phyloP scores from a whole-genome alignment of 1,284 basidiomycete species.

The Psilocybe mexicana region DNA sequence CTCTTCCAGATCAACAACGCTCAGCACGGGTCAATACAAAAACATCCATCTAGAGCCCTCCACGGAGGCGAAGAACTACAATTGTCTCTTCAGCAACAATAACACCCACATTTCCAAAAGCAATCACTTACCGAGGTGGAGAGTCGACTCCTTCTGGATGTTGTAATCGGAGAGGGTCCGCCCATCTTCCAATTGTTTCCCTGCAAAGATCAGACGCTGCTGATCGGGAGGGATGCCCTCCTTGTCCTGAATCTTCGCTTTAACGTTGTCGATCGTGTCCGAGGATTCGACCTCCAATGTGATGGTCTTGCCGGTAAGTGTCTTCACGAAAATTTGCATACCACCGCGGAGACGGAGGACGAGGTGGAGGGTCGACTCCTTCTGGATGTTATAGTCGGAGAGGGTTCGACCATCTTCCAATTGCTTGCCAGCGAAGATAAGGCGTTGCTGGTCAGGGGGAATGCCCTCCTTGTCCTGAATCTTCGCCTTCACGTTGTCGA shows the following conservation, averaged over 20 bases:
- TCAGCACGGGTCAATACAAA: neutral
- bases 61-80: conserved; percentile 63
- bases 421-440: conserved; percentile 77
- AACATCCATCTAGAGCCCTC: conserved; percentile 38
- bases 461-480: conserved; percentile 61
- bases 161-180: conserved; percentile 65
- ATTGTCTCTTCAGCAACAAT: conserved; percentile 9
- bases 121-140: conserved; percentile 50
- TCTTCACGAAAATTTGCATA: conserved; percentile 81
- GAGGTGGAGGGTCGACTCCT: conserved; percentile 58
- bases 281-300: conserved; percentile 42
- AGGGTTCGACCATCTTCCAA: conserved; percentile 70
- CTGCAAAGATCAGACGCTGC: conserved; percentile 66
- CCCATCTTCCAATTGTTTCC: conserved; percentile 68
- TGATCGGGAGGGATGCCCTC: conserved; percentile 61
- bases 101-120: neutral
- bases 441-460: conserved; percentile 74
- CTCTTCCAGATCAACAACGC: neutral
- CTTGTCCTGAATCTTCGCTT: conserved; percentile 42
- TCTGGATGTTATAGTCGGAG: conserved; percentile 64
- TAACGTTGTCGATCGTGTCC: conserved; percentile 42
- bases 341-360: conserved; percentile 59
- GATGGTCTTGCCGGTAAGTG: conserved; percentile 45
- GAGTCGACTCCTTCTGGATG: conserved; percentile 71
- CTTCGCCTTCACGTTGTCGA: conserved; percentile 55